These are phyloP conservation scores for Rhizoctonia solani DNA, from an alignment of 1,284 basidiomycete genomes.

Conservation along the genomic window DNA sequence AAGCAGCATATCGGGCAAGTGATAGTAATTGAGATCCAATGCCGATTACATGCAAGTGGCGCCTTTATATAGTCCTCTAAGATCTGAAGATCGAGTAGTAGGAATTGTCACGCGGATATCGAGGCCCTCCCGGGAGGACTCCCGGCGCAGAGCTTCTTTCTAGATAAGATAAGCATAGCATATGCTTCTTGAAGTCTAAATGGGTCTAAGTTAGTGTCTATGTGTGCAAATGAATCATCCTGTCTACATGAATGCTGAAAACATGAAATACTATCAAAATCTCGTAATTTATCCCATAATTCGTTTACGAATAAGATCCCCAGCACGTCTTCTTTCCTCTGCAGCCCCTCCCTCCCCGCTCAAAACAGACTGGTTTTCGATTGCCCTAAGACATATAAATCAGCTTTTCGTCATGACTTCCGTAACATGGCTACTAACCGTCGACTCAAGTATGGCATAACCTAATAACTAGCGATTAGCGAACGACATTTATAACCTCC, in stretches of 20 bases:
- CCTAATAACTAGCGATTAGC: constrained; percentile 44
- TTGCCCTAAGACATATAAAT: constrained; percentile 60
- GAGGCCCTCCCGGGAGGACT: too few species aligned
- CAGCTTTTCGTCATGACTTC: not conserved
- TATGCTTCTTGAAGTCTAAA: constrained; percentile 2
- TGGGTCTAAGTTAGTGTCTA: constrained; percentile 15
- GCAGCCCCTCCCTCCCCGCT: constrained; percentile 59
- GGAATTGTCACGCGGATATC: not conserved
- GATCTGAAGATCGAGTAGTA: not conserved
- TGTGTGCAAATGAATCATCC: not conserved
- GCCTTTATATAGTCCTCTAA: not conserved
- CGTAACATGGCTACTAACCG: not conserved
- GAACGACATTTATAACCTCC: not conserved
- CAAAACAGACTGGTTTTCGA: constrained; percentile 76
- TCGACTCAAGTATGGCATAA: constrained; percentile 63
- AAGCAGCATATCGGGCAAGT: too few species aligned
- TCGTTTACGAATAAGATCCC: constrained; percentile 55
- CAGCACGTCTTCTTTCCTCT: constrained; percentile 58
- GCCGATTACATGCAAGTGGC: too few species aligned
- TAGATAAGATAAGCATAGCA: not conserved
- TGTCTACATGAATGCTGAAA: not conserved
- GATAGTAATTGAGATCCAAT: too few species aligned
- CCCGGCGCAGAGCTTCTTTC: not conserved
- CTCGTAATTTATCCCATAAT: constrained; percentile 46
- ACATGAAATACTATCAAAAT: not conserved